Conservation (phyloP, 495 filamentous ascomycete genomes). For the Penicillium pancosmium region DNA sequence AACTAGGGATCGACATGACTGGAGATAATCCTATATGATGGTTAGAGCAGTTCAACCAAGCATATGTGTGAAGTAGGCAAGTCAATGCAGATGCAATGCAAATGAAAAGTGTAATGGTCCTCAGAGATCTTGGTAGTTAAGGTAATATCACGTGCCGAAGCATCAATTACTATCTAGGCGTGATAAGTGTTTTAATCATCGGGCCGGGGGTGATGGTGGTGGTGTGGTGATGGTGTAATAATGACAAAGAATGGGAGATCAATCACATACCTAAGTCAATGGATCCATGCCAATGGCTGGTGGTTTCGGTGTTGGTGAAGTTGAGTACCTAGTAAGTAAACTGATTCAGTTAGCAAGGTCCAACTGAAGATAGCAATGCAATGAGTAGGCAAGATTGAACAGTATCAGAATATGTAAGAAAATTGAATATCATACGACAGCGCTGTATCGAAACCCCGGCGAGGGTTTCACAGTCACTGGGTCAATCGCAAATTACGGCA, state of each 20-base stretch:
- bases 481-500: conserved; percentile 99
- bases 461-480: conserved; percentile 74
- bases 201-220: conserved; percentile 35
- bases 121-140: conserved; percentile 89
- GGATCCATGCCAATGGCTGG: too few relatives aligned
- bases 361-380: not conserved
- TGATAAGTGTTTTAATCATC: conserved; percentile 73
- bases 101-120: conserved; percentile 39
- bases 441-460: conserved; percentile 81
- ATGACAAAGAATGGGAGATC: too few relatives aligned
- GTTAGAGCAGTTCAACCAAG: conserved; percentile 34
- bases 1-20: not conserved
- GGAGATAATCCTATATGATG: conserved; percentile 6
- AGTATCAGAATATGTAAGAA: conserved; percentile 95
- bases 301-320: too few relatives aligned
- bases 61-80: not conserved
- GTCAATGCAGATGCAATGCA: conserved; percentile 13
- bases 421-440: conserved; percentile 81
- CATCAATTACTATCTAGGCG: conserved; percentile 88
- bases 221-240: not conserved
- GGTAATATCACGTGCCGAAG: conserved; percentile 65
- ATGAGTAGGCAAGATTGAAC: conserved; percentile 21
- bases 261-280: too few relatives aligned
- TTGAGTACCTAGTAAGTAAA: too few relatives aligned
- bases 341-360: too few relatives aligned